phyloP scores from a whole-genome alignment of 768 basidiomycete species.

The Coprinellus micaceus region DNA sequence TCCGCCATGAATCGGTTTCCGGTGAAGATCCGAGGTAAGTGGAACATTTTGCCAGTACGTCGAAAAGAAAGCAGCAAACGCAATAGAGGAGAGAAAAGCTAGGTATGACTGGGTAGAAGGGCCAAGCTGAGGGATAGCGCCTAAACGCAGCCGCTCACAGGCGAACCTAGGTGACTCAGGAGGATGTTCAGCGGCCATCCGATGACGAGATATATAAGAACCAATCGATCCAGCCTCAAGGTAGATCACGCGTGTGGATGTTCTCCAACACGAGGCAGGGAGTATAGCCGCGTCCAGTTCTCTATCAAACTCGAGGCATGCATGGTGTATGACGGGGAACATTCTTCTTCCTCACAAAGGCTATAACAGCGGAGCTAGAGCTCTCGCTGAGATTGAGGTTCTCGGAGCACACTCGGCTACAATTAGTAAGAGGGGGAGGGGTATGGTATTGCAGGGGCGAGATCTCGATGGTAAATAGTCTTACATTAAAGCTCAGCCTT shows the following conservation, averaged over 20 bases:
- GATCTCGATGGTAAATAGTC: background rate
- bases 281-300: slow-evolving; percentile 1
- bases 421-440: background rate
- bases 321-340: slow-evolving; percentile 4
- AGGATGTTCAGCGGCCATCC: background rate
- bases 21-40: background rate
- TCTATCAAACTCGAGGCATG: slow-evolving; percentile 15
- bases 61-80: background rate
- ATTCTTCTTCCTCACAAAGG: slow-evolving; percentile 1
- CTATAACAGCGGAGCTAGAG: background rate
- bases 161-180: slow-evolving; percentile 9
- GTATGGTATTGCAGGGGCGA: background rate
- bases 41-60: background rate
- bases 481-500: slow-evolving; percentile 41
- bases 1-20: background rate
- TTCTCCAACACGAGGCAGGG: slow-evolving; percentile 21
- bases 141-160: background rate
- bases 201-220: background rate
- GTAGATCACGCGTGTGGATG: slow-evolving; percentile 19
- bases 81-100: background rate
- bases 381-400: no score
- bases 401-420: no score
- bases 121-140: background rate
- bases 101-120: no score
- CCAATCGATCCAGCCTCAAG: slow-evolving; percentile 10